phyloP scores from a whole-genome alignment of 495 filamentous ascomycete genomes.

The Mycothermus thermophilus region DNA sequence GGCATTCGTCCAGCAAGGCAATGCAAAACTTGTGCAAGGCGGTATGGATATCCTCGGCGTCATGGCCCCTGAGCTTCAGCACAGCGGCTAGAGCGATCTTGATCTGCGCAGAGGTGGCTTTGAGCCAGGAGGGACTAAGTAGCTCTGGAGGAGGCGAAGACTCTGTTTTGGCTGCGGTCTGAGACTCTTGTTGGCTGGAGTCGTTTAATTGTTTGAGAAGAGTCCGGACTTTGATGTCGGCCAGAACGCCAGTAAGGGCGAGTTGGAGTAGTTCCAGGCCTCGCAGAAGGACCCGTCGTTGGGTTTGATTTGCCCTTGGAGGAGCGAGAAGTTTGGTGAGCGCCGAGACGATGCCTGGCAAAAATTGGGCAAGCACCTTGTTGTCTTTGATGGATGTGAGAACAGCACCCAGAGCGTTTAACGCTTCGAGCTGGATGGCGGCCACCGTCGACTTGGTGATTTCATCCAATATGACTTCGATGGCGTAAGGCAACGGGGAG shows the following conservation, averaged over 20 bases:
- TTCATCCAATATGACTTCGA: slow-evolving; percentile 68
- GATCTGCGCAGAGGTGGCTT: slow-evolving; percentile 66
- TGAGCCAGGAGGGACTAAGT: slow-evolving; percentile 58
- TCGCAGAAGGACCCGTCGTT: slow-evolving; percentile 47
- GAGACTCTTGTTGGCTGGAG: slow-evolving; percentile 4
- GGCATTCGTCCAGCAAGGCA: slow-evolving; percentile 62
- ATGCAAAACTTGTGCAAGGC: slow-evolving; percentile 58
- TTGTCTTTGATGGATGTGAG: slow-evolving; percentile 50
- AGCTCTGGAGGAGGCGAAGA: no score
- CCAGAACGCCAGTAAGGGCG: slow-evolving; percentile 50
- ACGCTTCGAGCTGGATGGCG: slow-evolving; percentile 52
- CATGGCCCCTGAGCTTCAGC: slow-evolving; percentile 62
- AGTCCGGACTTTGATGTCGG: slow-evolving; percentile 41
- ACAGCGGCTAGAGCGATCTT: slow-evolving; percentile 73
- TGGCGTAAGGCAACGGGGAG: slow-evolving; percentile 69
- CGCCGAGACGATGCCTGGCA: slow-evolving; percentile 78
- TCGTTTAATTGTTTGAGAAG: slow-evolving; percentile 21
- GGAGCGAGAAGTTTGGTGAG: slow-evolving; percentile 62
- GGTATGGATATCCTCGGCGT: slow-evolving; percentile 52
- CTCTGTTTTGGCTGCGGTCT: no score
- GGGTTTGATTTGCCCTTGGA: slow-evolving; percentile 46
- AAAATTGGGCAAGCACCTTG: slow-evolving; percentile 62
- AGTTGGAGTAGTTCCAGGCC: slow-evolving; percentile 46
- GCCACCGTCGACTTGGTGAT: slow-evolving; percentile 44
- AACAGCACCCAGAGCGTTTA: slow-evolving; percentile 49